Percentiles rank a stretch among this genome's conserved stretches.
These are phyloP conservation scores for Endothia cerciana DNA, from an alignment of 2,329 filamentous ascomycete species.

Conservation along the genomic window DNA sequence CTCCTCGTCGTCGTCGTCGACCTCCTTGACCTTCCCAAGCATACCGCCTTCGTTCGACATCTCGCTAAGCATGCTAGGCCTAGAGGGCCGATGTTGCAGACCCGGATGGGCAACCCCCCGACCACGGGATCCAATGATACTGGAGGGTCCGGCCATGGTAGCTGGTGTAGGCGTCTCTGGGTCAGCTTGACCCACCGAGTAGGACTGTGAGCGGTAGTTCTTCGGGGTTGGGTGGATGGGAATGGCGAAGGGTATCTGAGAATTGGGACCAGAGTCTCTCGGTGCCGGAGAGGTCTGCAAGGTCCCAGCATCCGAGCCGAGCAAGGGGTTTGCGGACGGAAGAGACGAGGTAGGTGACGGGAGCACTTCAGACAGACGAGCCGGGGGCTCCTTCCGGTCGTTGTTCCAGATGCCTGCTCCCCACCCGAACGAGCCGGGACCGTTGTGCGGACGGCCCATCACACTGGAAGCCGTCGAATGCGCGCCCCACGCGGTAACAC, in stretches of 20 bases:
- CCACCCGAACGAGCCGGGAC: constrained; percentile 66
- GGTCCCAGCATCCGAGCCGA: constrained; percentile 49
- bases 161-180: constrained; percentile 56
- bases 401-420: constrained; percentile 82
- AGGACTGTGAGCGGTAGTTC: constrained; percentile 92
- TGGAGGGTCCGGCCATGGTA: constrained; percentile 49
- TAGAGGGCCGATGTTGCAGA: constrained; percentile 80
- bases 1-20: constrained; percentile 63
- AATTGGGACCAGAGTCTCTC: constrained; percentile 57
- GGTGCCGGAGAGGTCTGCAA: constrained; percentile 55
- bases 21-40: constrained; percentile 71
- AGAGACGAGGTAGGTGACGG: constrained; percentile 72
- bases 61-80: constrained; percentile 75
- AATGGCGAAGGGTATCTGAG: constrained; percentile 83
- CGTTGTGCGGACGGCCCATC: constrained; percentile 51
- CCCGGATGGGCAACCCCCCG: constrained; percentile 63
- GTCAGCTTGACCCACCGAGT: constrained; percentile 90
- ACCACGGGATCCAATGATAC: constrained; percentile 55
- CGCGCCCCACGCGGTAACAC: constrained; percentile 57
- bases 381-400: constrained; percentile 77
- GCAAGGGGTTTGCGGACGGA: constrained; percentile 53
- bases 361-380: constrained; percentile 73
- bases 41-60: constrained; percentile 66
- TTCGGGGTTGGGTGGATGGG: constrained; percentile 89
- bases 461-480: constrained; percentile 53